phyloP scores from a whole-genome alignment of 148 eudicot species.

The Beta vulgaris region DNA sequence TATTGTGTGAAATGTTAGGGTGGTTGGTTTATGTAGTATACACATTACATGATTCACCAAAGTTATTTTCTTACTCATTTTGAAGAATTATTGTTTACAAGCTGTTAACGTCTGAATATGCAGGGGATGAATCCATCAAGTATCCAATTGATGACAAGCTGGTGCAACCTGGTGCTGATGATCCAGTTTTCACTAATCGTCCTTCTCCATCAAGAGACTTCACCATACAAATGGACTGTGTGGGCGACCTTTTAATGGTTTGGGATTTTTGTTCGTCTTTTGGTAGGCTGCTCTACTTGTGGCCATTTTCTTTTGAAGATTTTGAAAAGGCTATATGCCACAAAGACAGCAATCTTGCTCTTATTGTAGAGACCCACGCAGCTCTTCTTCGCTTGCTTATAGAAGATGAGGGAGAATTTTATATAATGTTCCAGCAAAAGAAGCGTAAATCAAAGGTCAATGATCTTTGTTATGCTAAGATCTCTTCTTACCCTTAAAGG shows the following conservation, averaged over 20 bases:
- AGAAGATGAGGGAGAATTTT: constrained; percentile 64
- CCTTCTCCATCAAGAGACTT: constrained; percentile 81
- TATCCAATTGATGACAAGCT: constrained; percentile 92
- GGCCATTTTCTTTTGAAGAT: constrained; percentile 85
- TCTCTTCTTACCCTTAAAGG: no score
- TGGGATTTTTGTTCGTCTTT: constrained; percentile 94
- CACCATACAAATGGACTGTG: constrained; percentile 71
- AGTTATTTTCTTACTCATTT: background rate
- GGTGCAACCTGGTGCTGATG: constrained; percentile 68
- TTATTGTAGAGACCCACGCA: constrained; percentile 76
- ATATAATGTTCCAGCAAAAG: constrained; percentile 39
- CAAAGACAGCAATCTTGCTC: constrained; percentile 69
- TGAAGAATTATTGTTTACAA: background rate
- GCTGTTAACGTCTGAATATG: constrained; percentile 11
- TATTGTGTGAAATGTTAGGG: background rate
- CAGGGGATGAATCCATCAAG: constrained; percentile 53
- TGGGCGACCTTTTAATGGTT: constrained; percentile 83
- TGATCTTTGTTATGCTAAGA: no score
- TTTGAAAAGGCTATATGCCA: constrained; percentile 75
- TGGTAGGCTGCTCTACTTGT: constrained; percentile 69
- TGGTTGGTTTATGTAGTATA: background rate
- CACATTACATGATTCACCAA: background rate
- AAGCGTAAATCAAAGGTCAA: constrained; percentile 79
- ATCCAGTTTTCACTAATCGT: constrained; percentile 62
- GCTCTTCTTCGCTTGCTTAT: constrained; percentile 78